Evolutionary conservation across 345 rosid species (phyloP), one percentile per base, ranked within the genome.

Genomic region (Mallotus nudiflorus): DNA sequence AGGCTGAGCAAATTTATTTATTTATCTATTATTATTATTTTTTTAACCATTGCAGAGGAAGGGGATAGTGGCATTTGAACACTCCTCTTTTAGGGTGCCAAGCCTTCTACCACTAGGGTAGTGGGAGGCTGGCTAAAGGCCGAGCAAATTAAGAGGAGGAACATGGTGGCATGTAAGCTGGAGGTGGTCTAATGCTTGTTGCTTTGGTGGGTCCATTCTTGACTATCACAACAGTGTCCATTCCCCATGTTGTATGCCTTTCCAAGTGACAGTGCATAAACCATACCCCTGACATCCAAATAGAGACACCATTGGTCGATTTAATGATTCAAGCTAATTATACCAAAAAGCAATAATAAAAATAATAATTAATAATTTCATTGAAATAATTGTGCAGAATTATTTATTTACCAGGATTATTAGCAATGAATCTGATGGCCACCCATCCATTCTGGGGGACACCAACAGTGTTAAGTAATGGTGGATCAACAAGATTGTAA

Each of bases 401-500:
- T 25, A 69, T 7, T 57, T 13, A 31, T 9, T 49, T 40, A 71
- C 75, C 75, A 8, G 75, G 75, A 13, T 72, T 72, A 19, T 63
- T 15, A 16, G 75, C 75, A 2, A 52, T 0, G 14, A 72, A 72
- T 22, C 75, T 64, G 46, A 72, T 53, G 31, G 69, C 69, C 19
- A 39, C 56, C 75, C 75, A 72, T 29, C 75, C 75, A 15, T 28
- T 54, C 25, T 42, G 20, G 20, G 69, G 75, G 28, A 82, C 24
- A 14, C 74, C 78, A 7, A 73, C 1, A 35, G 85, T 82, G 68
- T 79, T 82, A 3, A 71, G 22, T 12, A 51, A 46, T 0, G 83
- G 85, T 1, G 85, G 85, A 48, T 82, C 79, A 12, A 13, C 28
- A 39, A 75, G 35, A 40, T 82, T 82, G 40, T 72, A 82, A 5